Evolutionary conservation across 1,284 basidiomycete genomes (phyloP).

Genomic region (Porodaedalea pini): DNA sequence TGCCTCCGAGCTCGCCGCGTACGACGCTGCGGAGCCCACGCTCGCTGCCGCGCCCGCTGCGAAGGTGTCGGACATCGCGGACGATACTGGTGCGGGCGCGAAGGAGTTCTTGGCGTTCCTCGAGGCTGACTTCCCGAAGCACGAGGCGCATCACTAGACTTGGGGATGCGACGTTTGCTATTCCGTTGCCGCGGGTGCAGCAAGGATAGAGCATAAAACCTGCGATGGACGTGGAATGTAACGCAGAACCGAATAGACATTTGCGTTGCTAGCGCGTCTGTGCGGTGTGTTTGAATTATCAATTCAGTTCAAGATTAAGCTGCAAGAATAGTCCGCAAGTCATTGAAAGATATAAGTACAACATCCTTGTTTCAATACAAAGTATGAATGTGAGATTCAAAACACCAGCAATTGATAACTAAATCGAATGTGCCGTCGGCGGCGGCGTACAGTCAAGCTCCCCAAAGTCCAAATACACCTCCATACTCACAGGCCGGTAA

Average conservation of each 20-base stretch:
- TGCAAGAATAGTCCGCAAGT: no score
- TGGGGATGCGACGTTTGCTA: neutral
- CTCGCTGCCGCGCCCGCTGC: conserved; percentile 38
- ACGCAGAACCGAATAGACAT: neutral
- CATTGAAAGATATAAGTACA: no score
- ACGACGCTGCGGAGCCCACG: conserved; percentile 73
- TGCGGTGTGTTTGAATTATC: no score
- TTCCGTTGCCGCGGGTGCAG: no score
- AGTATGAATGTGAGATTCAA: no score
- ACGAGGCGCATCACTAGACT: conserved; percentile 47
- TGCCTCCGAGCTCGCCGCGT: conserved; percentile 77
- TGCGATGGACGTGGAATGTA: no score
- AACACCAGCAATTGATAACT: no score
- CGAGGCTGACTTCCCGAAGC: conserved; percentile 58
- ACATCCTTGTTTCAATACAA: no score
- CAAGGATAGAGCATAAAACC: neutral
- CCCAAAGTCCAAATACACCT: conserved; percentile 32
- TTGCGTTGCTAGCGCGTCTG: no score
- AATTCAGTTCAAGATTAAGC: no score
- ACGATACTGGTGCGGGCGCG: conserved; percentile 43
- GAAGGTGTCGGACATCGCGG: conserved; percentile 31
- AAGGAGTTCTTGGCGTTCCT: conserved; percentile 58
- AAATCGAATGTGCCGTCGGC: neutral
- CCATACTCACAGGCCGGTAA: conserved; percentile 37
- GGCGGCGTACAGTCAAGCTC: conserved; percentile 22